Conservation (phyloP, 305 asterid species). For the Euphrasia arctica region DNA sequence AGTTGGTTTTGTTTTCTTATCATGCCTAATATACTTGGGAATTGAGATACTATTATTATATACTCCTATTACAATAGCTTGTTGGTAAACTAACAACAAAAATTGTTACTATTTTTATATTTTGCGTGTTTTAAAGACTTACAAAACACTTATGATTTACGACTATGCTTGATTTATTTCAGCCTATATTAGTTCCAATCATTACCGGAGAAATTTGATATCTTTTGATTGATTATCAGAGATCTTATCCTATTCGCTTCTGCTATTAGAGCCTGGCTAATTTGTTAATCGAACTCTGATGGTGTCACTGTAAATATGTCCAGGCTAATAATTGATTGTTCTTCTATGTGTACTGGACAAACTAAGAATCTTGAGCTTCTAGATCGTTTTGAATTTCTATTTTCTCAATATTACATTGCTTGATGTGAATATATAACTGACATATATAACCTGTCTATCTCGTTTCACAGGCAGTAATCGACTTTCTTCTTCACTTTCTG, state of each 20-base stretch:
- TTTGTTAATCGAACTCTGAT: background rate
- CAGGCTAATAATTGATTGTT: background rate
- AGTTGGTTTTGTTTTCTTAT: too few relatives aligned
- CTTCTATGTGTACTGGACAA: background rate
- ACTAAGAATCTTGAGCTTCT: constrained; percentile 2
- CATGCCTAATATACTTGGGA: too few relatives aligned
- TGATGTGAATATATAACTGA: background rate
- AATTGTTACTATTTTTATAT: too few relatives aligned
- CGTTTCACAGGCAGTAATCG: constrained; percentile 24
- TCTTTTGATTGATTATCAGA: background rate
- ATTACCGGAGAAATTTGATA: background rate
- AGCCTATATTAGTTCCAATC: too few relatives aligned
- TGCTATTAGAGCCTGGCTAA: background rate
- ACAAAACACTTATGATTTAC: too few relatives aligned
- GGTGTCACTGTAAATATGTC: background rate
- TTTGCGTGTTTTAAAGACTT: background rate
- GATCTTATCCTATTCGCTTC: background rate
- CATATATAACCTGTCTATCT: constrained; percentile 4
- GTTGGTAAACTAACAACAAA: too few relatives aligned
- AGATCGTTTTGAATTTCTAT: background rate
- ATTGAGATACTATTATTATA: too few relatives aligned
- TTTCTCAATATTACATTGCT: constrained; percentile 1
- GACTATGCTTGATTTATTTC: too few relatives aligned
- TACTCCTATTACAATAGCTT: too few relatives aligned
- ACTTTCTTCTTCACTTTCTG: constrained; percentile 11